A percentile compares a stretch with the other conserved stretches of the same genome.
Evolutionary conservation across 805 yeast species (phyloP).

Genomic region (Candida chilensis): DNA sequence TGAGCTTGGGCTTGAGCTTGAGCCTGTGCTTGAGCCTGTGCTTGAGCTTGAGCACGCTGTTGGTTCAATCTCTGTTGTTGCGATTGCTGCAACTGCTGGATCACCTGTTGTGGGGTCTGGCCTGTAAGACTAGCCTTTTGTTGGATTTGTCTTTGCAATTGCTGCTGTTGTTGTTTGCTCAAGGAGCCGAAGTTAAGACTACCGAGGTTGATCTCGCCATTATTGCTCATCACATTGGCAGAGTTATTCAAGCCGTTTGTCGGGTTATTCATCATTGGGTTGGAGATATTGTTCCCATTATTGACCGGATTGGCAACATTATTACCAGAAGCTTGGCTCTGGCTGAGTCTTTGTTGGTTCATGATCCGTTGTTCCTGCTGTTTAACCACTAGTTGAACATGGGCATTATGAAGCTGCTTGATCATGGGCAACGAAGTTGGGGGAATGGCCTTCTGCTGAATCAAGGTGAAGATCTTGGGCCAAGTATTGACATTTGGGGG

Average conservation of each 20-base stretch:
- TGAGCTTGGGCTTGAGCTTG: conserved; percentile 3
- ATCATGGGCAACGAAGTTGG: conserved; percentile 49
- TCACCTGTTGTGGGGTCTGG: conserved; percentile 1
- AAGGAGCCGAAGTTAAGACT: conserved; percentile 8
- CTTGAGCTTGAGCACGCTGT: conserved; percentile 4
- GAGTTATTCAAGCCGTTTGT: too few relatives aligned
- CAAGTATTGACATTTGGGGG: conserved; percentile 78
- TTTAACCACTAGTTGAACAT: conserved; percentile 46
- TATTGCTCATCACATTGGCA: too few relatives aligned
- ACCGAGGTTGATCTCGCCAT: too few relatives aligned
- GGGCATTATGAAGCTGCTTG: conserved; percentile 60
- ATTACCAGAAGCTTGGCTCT: too few relatives aligned
- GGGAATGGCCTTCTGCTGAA: conserved; percentile 49
- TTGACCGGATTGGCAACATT: too few relatives aligned
- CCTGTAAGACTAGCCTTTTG: conserved; percentile 8
- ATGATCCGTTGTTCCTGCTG: conserved; percentile 33
- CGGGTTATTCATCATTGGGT: conserved; percentile 13
- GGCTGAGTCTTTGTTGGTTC: conserved; percentile 5
- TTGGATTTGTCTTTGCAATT: conserved; percentile 24
- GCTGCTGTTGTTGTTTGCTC: conserved; percentile 28
- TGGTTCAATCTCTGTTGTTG: conserved; percentile 5
- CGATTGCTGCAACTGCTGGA: conserved; percentile 7
- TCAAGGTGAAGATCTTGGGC: conserved; percentile 63
- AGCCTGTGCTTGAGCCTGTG: conserved; percentile 1
- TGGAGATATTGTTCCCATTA: too few relatives aligned